These are phyloP conservation scores for Brassica cretica DNA, from an alignment of 345 rosid species.

Conservation along the genomic window DNA sequence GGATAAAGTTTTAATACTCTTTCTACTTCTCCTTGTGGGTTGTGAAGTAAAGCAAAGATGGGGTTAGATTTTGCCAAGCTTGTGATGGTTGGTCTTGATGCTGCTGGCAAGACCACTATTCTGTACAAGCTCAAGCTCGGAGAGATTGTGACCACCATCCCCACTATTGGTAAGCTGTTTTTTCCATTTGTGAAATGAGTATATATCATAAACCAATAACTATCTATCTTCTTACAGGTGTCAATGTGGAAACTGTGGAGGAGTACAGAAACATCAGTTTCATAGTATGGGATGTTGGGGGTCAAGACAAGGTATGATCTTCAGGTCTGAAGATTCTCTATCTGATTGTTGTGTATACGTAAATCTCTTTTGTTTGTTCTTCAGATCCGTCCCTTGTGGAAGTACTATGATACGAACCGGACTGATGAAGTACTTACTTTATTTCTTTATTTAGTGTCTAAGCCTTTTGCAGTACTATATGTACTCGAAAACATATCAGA, in stretches of 20 bases:
- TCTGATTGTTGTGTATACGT: neutral
- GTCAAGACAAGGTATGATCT: neutral
- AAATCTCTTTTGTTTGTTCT: neutral
- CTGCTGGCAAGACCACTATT: neutral
- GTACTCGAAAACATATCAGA: no score
- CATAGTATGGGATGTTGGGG: neutral
- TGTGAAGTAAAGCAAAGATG: neutral
- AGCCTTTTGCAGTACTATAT: no score
- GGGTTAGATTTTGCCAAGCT: neutral
- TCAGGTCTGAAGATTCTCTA: neutral
- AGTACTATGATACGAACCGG: no score
- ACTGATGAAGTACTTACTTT: no score
- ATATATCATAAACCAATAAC: neutral
- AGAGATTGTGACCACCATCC: constrained; percentile 1
- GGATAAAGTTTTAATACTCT: neutral
- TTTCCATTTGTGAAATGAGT: no score
- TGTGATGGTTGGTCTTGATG: neutral
- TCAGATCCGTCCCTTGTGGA: neutral
- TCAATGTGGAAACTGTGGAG: neutral
- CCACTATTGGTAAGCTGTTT: neutral
- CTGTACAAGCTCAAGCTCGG: neutral
- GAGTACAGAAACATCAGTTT: neutral
- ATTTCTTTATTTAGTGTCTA: no score
- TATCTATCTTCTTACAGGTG: neutral
- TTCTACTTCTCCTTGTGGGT: neutral